These are phyloP conservation scores for Chrysoporthe puriensis DNA, from an alignment of 2,329 filamentous ascomycete genomes.

Conservation along the genomic window DNA sequence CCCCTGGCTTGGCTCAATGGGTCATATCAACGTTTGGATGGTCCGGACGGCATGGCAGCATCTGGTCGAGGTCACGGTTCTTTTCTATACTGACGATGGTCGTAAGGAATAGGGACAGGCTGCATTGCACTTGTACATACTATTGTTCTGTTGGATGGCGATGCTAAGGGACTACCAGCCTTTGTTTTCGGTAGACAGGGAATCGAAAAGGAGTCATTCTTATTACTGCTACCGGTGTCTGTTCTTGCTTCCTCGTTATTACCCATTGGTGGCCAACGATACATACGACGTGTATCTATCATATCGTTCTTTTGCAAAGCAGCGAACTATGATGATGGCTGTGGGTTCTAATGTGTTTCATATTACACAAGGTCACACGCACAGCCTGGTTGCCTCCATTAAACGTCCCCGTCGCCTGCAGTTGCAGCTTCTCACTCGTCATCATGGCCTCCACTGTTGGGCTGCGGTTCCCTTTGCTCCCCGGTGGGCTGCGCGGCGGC, in stretches of 20 bases:
- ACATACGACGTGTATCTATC: not conserved
- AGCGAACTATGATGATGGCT: not conserved
- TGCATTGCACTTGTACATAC: constrained; percentile 30
- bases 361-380: not conserved
- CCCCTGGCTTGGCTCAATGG: constrained; percentile 24
- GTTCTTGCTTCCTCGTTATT: not conserved
- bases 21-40: constrained; percentile 26
- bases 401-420: not conserved
- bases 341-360: not conserved
- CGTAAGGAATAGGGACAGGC: constrained; percentile 17
- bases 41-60: constrained; percentile 26
- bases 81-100: constrained; percentile 24
- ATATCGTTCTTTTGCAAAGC: not conserved
- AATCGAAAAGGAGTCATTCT: constrained; percentile 27
- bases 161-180: constrained; percentile 20
- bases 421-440: constrained; percentile 11
- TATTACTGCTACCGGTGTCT: constrained; percentile 6
- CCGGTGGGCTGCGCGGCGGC: not conserved
- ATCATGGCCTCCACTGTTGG: not conserved
- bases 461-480: not conserved
- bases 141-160: constrained; percentile 26
- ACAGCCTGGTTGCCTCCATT: not conserved
- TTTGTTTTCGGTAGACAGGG: constrained; percentile 26
- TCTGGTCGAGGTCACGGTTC: constrained; percentile 19
- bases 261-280: not conserved